Evolutionary conservation across 2,329 filamentous ascomycete species (phyloP).

Genomic region (Nannizziopsis arthrosporioides): DNA sequence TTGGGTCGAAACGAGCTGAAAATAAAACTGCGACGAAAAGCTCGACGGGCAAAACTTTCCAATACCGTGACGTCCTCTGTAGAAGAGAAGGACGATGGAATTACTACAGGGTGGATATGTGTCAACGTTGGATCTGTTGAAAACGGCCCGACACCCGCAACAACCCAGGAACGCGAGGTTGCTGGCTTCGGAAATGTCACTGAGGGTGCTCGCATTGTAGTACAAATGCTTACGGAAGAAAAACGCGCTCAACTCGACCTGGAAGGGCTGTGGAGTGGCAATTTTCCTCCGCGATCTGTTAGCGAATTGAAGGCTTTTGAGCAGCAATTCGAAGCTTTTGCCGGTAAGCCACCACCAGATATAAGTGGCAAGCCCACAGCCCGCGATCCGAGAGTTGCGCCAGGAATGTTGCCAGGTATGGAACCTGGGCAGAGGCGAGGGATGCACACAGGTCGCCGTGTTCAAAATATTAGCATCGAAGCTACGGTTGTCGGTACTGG

Average conservation of each 20-base stretch:
- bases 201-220: conserved; percentile 51
- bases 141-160: conserved; percentile 30
- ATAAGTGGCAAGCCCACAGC: conserved; percentile 18
- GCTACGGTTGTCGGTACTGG: background rate
- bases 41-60: conserved; percentile 68
- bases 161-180: conserved; percentile 30
- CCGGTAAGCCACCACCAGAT: conserved; percentile 12
- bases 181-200: conserved; percentile 62
- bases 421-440: conserved; percentile 18
- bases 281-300: conserved; percentile 5
- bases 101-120: conserved; percentile 91
- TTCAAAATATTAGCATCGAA: conserved; percentile 8
- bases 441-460: conserved; percentile 10
- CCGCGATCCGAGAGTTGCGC: background rate
- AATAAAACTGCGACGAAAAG: conserved; percentile 67
- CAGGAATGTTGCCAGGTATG: conserved; percentile 16
- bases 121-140: conserved; percentile 70
- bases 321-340: conserved; percentile 7
- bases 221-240: conserved; percentile 61
- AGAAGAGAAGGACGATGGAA: conserved; percentile 62
- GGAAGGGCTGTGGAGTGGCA: conserved; percentile 49
- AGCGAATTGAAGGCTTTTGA: conserved; percentile 4
- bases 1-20: conserved; percentile 86
- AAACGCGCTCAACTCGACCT: conserved; percentile 56
- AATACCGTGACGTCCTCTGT: conserved; percentile 53